A percentile compares a stretch with the other conserved stretches of the same genome.
phyloP scores from a whole-genome alignment of 108 stramenopile genomes.

The Pseudonitzschia multiseries region DNA sequence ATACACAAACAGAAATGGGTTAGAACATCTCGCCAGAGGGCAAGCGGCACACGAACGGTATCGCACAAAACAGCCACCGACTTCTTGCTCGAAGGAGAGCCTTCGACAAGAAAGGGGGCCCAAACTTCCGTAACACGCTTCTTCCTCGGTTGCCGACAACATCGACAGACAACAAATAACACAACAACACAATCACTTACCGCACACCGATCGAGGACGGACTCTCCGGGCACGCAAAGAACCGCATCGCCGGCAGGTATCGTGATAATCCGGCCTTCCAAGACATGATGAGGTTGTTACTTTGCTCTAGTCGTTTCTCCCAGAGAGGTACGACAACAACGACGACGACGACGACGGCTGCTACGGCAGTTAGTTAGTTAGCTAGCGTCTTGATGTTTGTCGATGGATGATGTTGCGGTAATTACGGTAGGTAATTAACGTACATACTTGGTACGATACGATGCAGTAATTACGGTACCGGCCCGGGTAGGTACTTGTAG shows the following conservation, averaged over 20 bases:
- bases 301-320: background rate
- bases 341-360: background rate
- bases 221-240: slow-evolving; percentile 85
- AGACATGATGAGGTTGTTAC: slow-evolving; percentile 53
- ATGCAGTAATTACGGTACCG: too few species aligned
- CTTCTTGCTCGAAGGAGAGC: too few species aligned
- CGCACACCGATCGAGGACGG: slow-evolving; percentile 80
- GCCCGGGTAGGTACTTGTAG: too few species aligned
- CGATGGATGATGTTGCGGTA: background rate
- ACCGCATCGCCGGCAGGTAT: slow-evolving; percentile 76
- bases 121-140: too few species aligned
- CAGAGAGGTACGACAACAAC: too few species aligned
- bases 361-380: background rate
- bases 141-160: background rate
- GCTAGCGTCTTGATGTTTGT: too few species aligned
- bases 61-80: too few species aligned
- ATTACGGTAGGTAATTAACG: background rate
- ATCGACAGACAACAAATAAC: background rate
- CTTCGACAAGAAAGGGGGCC: too few species aligned
- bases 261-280: slow-evolving; percentile 85
- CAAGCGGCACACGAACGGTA: too few species aligned
- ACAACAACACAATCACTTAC: slow-evolving; percentile 45
- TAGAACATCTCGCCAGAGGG: too few species aligned
- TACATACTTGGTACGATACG: background rate
- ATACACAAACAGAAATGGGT: too few species aligned